Conservation (phyloP, 1,139 yeast genomes). For the Taphrina populina region DNA sequence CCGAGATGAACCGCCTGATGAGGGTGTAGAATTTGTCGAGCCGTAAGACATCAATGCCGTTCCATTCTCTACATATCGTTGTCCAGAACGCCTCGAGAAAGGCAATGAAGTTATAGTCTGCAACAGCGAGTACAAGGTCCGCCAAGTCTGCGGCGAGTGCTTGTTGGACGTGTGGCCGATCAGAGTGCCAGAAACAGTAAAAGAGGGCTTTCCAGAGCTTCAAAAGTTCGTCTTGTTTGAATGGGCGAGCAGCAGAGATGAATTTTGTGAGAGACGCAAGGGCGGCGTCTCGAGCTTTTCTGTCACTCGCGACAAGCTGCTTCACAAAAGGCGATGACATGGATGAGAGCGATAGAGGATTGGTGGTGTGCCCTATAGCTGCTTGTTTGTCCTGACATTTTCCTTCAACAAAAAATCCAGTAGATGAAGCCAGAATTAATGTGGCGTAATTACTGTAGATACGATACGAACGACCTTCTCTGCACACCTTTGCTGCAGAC, state of each 20-base stretch:
- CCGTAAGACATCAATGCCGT: conserved; percentile 72
- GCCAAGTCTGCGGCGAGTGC: conserved; percentile 74
- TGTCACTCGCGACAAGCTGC: conserved; percentile 79
- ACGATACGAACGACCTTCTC: too few relatives aligned
- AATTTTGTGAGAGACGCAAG: conserved; percentile 64
- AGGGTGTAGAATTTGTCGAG: conserved; percentile 81
- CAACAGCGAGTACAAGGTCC: conserved; percentile 50
- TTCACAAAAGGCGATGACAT: conserved; percentile 57
- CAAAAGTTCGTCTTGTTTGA: conserved; percentile 60
- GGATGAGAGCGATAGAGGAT: too few relatives aligned
- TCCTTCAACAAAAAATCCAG: too few relatives aligned
- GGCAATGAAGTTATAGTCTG: conserved; percentile 51
- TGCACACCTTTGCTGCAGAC: too few relatives aligned
- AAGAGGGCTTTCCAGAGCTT: conserved; percentile 93
- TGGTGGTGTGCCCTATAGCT: too few relatives aligned
- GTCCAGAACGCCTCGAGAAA: conserved; percentile 81
- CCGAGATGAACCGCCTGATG: conserved; percentile 72
- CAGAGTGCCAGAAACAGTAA: conserved; percentile 90
- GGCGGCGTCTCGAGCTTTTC: conserved; percentile 73
- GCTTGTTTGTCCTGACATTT: too few relatives aligned
- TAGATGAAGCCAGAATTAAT: too few relatives aligned
- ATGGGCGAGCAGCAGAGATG: conserved; percentile 49
- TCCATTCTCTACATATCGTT: conserved; percentile 80
- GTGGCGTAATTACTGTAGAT: too few relatives aligned
- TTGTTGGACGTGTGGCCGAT: conserved; percentile 89